Percentiles rank a stretch among this genome's conserved stretches.
Evolutionary conservation across 2,329 filamentous ascomycete species (phyloP).

Genomic region (Rutstroemia sydowiana): DNA sequence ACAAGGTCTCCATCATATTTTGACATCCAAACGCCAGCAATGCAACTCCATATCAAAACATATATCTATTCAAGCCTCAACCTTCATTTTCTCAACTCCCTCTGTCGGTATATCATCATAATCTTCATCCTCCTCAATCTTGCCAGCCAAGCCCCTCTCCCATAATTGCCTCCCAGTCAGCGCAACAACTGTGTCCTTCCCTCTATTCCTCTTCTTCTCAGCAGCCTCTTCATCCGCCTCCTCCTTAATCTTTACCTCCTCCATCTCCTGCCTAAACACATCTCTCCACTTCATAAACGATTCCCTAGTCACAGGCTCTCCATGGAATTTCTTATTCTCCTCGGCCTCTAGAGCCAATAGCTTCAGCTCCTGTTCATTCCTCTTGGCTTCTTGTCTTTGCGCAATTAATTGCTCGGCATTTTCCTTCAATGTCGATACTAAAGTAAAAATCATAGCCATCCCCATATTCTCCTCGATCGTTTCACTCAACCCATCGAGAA

Average conservation of each 20-base stretch:
- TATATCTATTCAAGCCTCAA: conserved; percentile 40
- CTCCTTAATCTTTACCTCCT: conserved; percentile 58
- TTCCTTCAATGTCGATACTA: conserved; percentile 84
- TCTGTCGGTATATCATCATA: conserved; percentile 50
- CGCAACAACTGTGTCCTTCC: conserved; percentile 65
- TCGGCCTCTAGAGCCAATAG: conserved; percentile 64
- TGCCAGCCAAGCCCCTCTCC: conserved; percentile 65
- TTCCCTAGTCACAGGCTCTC: conserved; percentile 79
- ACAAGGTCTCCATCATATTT: neutral
- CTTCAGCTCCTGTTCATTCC: conserved; percentile 49
- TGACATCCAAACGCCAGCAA: conserved; percentile 22
- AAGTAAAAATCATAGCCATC: conserved; percentile 95
- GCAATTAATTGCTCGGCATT: conserved; percentile 77
- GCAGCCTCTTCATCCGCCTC: conserved; percentile 72
- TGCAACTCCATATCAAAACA: conserved; percentile 22
- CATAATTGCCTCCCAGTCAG: conserved; percentile 70
- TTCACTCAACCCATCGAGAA: conserved; percentile 64
- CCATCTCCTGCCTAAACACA: conserved; percentile 71
- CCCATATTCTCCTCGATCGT: conserved; percentile 88
- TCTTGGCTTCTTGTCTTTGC: conserved; percentile 60
- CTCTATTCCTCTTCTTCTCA: conserved; percentile 71
- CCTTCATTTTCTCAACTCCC: conserved; percentile 63
- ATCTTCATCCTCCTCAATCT: conserved; percentile 59
- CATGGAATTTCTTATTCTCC: conserved; percentile 96
- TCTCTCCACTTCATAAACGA: conserved; percentile 78